Evolutionary conservation across 78 protist genomes (phyloP), one percentile per base, ranked within the genome.

Genomic region (Capsaspora owczarzaki): DNA sequence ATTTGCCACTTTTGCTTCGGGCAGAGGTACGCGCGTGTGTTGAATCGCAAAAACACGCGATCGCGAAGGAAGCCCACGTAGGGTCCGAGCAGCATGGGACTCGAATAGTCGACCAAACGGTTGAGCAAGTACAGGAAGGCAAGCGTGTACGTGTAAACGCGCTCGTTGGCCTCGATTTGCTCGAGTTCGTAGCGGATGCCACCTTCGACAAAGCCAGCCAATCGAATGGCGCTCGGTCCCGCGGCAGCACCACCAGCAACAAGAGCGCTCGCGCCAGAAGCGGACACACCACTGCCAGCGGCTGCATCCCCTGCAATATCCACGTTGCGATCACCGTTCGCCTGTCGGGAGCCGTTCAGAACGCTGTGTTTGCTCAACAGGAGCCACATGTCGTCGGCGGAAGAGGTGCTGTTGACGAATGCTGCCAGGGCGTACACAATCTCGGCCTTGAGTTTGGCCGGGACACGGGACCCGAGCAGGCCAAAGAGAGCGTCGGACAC

Each of bases 141-240:
- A 3, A 69, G 75, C 43, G 47, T 37, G 6, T 41, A 43, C 4
- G 75, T 43, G 14, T 69, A 69, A 4, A 5, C 40, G 31, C 41
- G 49, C 49, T 69, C 19, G 49, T 47, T 22, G 40, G 75, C 19
- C 75, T 69, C 75, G 47, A 69, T 41, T 41, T 69, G 49, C 33
- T 69, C 75, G 6, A 69, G 10, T 37, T 69, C 75, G n/a, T 40
- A 69, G 75, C 43, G 49, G n/a, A 69, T 69, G n/a, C 75, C 68
- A 10, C 35, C 68, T 20, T 10, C 16, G 56, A 49, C n/a, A 16
- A 20, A 20, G 56, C n/a, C 56, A 16, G 56, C 56, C 56, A 49
- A n/a, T n/a, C n/a, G n/a, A n/a, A n/a, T n/a, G n/a, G n/a, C n/a
- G n/a, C n/a, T n/a, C n/a, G n/a, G n/a, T n/a, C n/a, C n/a, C n/a